Conservation (phyloP, 2,329 filamentous ascomycete genomes). For the Trichoderma polysporum region DNA sequence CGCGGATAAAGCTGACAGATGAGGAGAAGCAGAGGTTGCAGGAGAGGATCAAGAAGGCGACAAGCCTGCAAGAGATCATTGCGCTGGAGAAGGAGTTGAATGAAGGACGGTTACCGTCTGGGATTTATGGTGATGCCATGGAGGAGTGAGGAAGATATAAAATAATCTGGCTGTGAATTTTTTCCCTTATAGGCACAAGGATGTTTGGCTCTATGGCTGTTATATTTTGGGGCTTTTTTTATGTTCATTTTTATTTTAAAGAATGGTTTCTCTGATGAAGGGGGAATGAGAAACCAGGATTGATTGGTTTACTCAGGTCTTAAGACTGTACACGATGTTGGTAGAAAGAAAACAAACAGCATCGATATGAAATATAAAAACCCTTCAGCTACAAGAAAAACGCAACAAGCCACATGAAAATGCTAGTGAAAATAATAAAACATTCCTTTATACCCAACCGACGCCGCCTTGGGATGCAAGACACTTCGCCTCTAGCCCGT, state of each 20-base stretch:
- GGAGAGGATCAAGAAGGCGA: slow-evolving; percentile 83
- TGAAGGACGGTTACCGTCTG: slow-evolving; percentile 80
- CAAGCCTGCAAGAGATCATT: slow-evolving; percentile 86
- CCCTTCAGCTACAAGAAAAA: not conserved
- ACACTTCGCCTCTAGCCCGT: slow-evolving; percentile 43
- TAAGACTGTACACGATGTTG: not conserved
- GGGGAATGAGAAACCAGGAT: not conserved
- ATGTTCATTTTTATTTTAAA: not conserved
- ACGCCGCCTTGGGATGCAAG: not conserved
- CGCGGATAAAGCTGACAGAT: slow-evolving; percentile 81
- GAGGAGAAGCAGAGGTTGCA: slow-evolving; percentile 83
- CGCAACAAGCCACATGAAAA: not conserved
- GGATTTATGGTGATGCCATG: slow-evolving; percentile 56
- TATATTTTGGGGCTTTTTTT: not conserved
- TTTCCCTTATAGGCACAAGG: not conserved
- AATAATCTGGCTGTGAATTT: not conserved
- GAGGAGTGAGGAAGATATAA: slow-evolving; percentile 49
- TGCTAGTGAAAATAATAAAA: not conserved
- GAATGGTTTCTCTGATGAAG: not conserved
- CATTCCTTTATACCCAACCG: no score
- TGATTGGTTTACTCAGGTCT: not conserved
- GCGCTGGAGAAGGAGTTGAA: slow-evolving; percentile 87
- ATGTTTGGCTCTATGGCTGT: not conserved
- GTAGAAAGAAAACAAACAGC: not conserved
- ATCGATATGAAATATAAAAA: not conserved